These are phyloP conservation scores for Collariella sp. DNA, from an alignment of 495 filamentous ascomycete species.

Conservation along the genomic window DNA sequence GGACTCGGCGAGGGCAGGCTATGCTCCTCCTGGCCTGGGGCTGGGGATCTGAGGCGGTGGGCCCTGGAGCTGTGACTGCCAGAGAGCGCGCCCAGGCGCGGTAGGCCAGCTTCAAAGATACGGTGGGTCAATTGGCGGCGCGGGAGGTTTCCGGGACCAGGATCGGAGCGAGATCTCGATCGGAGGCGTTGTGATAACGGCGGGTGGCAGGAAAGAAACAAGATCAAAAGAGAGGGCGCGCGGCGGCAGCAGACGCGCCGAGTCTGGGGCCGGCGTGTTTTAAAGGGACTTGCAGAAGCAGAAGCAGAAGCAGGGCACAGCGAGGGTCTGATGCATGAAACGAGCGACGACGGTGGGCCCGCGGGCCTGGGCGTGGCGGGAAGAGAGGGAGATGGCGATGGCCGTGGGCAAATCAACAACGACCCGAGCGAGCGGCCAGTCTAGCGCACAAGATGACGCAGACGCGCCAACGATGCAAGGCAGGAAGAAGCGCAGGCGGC, in stretches of 20 bases:
- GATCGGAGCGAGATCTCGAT: conserved; percentile 5
- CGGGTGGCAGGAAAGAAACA: background rate
- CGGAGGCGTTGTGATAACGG: background rate
- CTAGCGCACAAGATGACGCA: conserved; percentile 10
- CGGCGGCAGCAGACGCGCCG: conserved; percentile 9
- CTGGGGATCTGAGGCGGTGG: conserved; percentile 4
- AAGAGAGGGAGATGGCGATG: background rate
- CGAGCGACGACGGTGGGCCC: conserved; percentile 14
- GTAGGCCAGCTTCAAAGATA: no score
- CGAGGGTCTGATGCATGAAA: conserved; percentile 29
- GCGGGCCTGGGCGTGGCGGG: background rate
- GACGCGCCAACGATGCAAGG: conserved; percentile 8
- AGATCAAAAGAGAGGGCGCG: conserved; percentile 1
- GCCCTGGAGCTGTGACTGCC: conserved; percentile 14
- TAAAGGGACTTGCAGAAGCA: conserved; percentile 22
- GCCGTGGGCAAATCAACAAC: conserved; percentile 5
- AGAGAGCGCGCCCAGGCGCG: conserved; percentile 15
- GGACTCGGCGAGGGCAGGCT: conserved; percentile 6
- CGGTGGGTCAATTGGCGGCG: conserved; percentile 20
- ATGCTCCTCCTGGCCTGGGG: background rate
- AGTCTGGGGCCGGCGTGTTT: conserved; percentile 15
- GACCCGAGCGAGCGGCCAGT: conserved; percentile 6
- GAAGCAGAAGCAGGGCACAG: conserved; percentile 13
- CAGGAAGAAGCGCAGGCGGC: conserved; percentile 8
- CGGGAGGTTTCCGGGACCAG: conserved; percentile 8